Evolutionary conservation across 805 yeast species (phyloP), one percentile per base, ranked within the genome.

Genomic region (Maudiozyma saulgeensis): DNA sequence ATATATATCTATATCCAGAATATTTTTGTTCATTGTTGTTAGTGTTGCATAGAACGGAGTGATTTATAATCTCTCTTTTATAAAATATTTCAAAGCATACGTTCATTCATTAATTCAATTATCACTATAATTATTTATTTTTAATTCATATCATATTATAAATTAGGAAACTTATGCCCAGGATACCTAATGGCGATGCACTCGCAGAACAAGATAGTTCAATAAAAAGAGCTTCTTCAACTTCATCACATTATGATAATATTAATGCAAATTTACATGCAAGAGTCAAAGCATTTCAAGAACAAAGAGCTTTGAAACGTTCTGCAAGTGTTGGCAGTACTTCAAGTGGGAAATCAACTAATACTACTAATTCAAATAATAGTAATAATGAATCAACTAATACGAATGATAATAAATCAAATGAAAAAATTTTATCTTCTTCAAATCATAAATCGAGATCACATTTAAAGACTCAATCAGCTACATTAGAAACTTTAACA

Each of bases 191-290:
- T 13, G 25, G 41, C 13, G 16, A 16, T n/a, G 6, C 41, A 38
- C 18, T 45, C 12, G 43, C 40, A 31, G 46, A 44, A 13, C 38
- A 35, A 35, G 38, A 35, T 35, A n/a, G 16, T 35, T 35, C 38
- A 15, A 45, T 51, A 3, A 51, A 49, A 26, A 53, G 60, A 21
- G 50, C 57, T 5, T 49, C 62, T 3, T 59, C 68, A 12, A 53
- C 66, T 7, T 62, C 66, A 2, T 56, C 65, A 37, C 61, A 62
- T 34, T 64, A 62, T 47, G 59, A 54, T 45, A 71, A 68, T 48
- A 70, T 83, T 46, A 81, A 77, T 57, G 82, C 93, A 11, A 91
- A 86, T 53, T 77, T 88, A 40, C 96, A 89, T 65, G 96, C 96
- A 1, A 74, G 93, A 54, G 75, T 90, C 37, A 69, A 85, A 64